Percentiles rank a stretch among this genome's conserved stretches.
These are phyloP conservation scores for Populus davidiana DNA, from an alignment of 345 rosid species.

Conservation along the genomic window DNA sequence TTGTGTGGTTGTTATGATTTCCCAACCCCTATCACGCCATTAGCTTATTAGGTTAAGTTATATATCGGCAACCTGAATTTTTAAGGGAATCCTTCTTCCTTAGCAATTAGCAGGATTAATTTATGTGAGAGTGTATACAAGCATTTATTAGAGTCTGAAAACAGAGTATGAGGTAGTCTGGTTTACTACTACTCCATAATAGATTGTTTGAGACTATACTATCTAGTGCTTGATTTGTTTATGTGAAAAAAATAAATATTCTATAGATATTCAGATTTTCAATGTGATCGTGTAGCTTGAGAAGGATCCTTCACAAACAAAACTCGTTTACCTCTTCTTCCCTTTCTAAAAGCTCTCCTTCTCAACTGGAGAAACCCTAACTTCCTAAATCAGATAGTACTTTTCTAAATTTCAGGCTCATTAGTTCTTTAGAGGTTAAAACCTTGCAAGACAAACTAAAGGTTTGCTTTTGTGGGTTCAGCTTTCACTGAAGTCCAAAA, in stretches of 20 bases:
- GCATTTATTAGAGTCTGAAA: slow-evolving; percentile 16
- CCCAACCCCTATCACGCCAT: slow-evolving; percentile 56
- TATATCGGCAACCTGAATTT: slow-evolving; percentile 21
- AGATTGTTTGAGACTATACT: slow-evolving; percentile 12
- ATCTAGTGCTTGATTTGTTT: slow-evolving; percentile 19
- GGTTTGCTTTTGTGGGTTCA: neutral
- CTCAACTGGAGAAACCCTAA: neutral
- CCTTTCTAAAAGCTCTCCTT: neutral
- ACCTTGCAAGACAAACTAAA: neutral
- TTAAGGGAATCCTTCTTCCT: slow-evolving; percentile 24
- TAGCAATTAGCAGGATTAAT: slow-evolving; percentile 7
- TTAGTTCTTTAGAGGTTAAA: neutral
- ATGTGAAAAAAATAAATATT: slow-evolving; percentile 19
- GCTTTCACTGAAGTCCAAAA: neutral
- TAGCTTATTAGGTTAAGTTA: slow-evolving; percentile 28
- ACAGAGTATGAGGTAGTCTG: slow-evolving; percentile 19
- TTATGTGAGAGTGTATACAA: slow-evolving; percentile 15
- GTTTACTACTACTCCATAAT: slow-evolving; percentile 15
- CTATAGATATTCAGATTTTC: neutral
- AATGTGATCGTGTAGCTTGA: neutral
- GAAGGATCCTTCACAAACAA: neutral
- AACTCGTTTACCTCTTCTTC: neutral
- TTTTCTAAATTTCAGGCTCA: neutral
- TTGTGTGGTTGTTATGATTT: slow-evolving; percentile 53
- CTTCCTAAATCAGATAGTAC: neutral